Conservation (phyloP, 176 grass and related monocot genomes). For the Ananas comosus region DNA sequence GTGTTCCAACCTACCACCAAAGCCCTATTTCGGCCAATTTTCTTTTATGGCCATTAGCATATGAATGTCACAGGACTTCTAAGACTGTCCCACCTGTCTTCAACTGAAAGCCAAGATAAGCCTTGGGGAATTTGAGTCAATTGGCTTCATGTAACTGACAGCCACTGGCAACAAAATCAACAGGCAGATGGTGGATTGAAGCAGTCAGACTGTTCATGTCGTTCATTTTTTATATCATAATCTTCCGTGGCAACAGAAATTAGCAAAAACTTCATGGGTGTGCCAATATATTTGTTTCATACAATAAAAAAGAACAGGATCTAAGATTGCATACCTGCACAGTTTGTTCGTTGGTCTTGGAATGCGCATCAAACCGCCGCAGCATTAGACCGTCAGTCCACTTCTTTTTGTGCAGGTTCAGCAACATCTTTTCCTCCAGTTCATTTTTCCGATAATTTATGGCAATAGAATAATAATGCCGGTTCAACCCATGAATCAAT, state of each 20-base stretch:
- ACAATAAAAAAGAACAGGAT: not conserved
- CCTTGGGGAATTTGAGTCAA: no score
- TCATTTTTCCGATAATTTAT: conserved; percentile 99
- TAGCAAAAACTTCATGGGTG: not conserved
- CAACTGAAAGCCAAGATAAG: no score
- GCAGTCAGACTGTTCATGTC: no score
- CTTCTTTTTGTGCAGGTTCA: conserved; percentile 98
- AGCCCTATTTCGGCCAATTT: no score
- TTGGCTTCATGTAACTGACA: no score
- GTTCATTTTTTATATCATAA: no score
- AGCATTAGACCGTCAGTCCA: conserved; percentile 93
- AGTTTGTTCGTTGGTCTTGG: conserved; percentile 90
- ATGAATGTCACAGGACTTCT: no score
- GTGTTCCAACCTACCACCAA: no score
- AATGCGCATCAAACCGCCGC: conserved; percentile 63
- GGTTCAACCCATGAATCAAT: conserved; percentile 91
- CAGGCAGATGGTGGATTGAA: no score
- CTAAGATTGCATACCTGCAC: conserved; percentile 47
- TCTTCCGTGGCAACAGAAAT: not conserved
- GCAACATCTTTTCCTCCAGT: conserved; percentile 92
- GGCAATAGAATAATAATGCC: conserved; percentile 99
- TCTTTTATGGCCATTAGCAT: no score
- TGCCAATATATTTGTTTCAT: not conserved
- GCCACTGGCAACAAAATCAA: no score
- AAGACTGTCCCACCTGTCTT: no score